Evolutionary conservation across 2,329 filamentous ascomycete genomes (phyloP), one percentile per base, ranked within the genome.

Genomic region (Cytospora chrysosperma): DNA sequence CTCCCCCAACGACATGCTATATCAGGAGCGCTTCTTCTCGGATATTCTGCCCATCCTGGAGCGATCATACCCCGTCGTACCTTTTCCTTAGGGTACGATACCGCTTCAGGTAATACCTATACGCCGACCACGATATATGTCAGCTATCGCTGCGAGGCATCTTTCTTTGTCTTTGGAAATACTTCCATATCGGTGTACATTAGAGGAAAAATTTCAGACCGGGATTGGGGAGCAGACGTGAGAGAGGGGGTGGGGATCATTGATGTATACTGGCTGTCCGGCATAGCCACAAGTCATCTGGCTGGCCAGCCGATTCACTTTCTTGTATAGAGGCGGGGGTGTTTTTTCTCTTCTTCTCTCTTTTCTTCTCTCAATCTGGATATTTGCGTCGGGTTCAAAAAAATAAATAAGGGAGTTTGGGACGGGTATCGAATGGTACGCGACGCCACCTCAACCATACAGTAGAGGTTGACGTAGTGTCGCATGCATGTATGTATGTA

Each of bases 31-130:
- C 21, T 7, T 24, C n/a, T 21, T 10, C 43, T 21, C n/a, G 43
- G 21, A 19, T 24, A n/a, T 47, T 24, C 9, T 24, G 21, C n/a
- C 32, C n/a, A 21, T 50, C 7, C 12, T 50, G n/a, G 43, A 47
- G 43, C 26, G 30, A 10, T 71, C 70, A 78, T 27, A 67, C 74
- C 63, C 73, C 76, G 67, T 87, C 84, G 78, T 97, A 97, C 73
- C 92, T 84, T 78, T 95, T 89, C 72, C 89, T 88, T 71, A 97
- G 78, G 28, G 91, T 87, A 70, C 94, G 88, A 79, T 97, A 97
- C 74, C 91, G 86, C 81, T 96, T 97, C 71, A 97, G 81, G 79
- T 95, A 96, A 77, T 96, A 96, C 74, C 92, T 96, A 70, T 67
- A 64, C 56, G 13, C 26, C 65, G 65, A 67, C 61, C 56, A 54